phyloP scores from a whole-genome alignment of 2,329 filamentous ascomycete genomes.

The Penicillium sp. region DNA sequence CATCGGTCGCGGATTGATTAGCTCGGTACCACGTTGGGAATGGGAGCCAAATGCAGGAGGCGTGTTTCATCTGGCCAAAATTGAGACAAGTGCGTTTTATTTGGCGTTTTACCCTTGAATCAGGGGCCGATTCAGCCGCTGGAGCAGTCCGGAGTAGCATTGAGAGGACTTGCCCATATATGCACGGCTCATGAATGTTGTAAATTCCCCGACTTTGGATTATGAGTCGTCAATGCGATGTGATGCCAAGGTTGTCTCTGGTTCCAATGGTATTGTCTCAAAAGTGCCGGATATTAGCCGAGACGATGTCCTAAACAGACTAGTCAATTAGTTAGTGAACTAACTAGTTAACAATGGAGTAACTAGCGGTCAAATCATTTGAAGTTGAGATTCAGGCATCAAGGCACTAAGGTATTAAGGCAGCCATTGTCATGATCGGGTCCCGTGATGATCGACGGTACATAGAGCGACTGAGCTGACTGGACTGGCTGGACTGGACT shows the following conservation, averaged over 20 bases:
- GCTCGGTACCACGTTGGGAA: conserved; percentile 15
- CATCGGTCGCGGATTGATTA: conserved; percentile 20
- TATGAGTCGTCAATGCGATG: not conserved
- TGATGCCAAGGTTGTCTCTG: conserved; percentile 2
- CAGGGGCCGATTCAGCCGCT: not conserved
- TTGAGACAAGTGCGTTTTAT: not conserved
- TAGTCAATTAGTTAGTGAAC: no score
- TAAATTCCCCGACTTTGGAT: not conserved
- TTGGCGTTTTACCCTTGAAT: not conserved
- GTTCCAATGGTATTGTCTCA: not conserved
- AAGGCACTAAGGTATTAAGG: not conserved
- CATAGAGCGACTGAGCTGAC: not conserved
- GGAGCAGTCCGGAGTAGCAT: not conserved
- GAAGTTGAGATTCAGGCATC: not conserved
- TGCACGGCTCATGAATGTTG: not conserved
- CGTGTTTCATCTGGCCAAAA: conserved; percentile 8
- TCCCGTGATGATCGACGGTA: conserved; percentile 4
- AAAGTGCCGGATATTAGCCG: not conserved
- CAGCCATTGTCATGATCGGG: no score
- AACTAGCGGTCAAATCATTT: not conserved
- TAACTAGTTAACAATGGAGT: no score
- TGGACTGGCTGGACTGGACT: not conserved
- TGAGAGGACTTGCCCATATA: not conserved
- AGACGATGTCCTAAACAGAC: not conserved
- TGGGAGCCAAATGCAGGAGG: conserved; percentile 5